These are phyloP conservation scores for Lentinula sp. DNA, from an alignment of 768 basidiomycete species.

Conservation along the genomic window DNA sequence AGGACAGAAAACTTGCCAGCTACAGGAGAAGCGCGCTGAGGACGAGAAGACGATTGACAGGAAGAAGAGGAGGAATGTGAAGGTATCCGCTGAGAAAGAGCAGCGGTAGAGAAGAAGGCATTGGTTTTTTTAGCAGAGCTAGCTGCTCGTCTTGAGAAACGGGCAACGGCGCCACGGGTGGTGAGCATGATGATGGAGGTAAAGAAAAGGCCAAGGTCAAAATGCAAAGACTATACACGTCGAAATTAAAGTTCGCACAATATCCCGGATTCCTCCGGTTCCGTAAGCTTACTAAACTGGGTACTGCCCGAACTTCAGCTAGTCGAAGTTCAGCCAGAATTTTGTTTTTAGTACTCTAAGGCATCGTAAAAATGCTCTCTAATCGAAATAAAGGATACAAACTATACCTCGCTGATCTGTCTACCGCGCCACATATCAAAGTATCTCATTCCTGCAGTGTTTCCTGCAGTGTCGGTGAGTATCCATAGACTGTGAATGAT, in stretches of 20 bases:
- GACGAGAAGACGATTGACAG: constrained; percentile 41
- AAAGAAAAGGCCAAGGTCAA: constrained; percentile 8
- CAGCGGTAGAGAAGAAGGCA: constrained; percentile 77
- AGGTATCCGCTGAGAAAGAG: constrained; percentile 50
- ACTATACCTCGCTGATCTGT: too few relatives aligned
- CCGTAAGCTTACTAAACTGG: neutral
- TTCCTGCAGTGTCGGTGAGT: too few relatives aligned
- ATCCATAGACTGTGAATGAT: too few relatives aligned
- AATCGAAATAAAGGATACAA: too few relatives aligned
- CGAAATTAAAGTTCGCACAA: constrained; percentile 42
- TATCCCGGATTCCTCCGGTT: constrained; percentile 15
- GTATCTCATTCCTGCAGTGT: too few relatives aligned
- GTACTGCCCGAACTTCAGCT: neutral
- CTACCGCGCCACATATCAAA: too few relatives aligned
- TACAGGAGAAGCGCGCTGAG: constrained; percentile 40
- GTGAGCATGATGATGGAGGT: constrained; percentile 65
- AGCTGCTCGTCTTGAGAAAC: constrained; percentile 80
- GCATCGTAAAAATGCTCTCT: too few relatives aligned
- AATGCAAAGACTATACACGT: constrained; percentile 24
- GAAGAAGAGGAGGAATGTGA: constrained; percentile 25
- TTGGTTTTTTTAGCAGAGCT: constrained; percentile 68
- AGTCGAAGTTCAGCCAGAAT: neutral
- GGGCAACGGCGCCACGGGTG: constrained; percentile 79
- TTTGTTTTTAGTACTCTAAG: too few relatives aligned
- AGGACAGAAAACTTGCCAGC: constrained; percentile 39